These are phyloP conservation scores for Globisporangium carolinianum DNA, from an alignment of 352 stramenopile genomes.

Conservation along the genomic window DNA sequence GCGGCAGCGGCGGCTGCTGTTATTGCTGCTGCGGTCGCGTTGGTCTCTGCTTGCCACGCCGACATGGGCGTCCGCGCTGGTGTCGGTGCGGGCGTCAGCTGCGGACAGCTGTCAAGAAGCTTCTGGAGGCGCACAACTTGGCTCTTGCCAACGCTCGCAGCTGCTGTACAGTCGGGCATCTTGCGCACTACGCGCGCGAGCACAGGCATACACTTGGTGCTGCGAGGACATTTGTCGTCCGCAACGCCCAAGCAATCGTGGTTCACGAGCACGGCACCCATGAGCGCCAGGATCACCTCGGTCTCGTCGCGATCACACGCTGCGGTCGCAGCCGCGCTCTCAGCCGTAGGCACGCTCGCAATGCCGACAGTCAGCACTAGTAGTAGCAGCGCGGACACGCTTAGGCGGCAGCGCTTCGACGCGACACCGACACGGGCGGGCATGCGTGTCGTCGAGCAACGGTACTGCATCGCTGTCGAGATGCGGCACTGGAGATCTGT, in stretches of 20 bases:
- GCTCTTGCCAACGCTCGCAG: background rate
- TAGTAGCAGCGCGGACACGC: background rate
- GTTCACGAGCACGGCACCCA: conserved; percentile 6
- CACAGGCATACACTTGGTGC: background rate
- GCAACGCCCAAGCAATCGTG: conserved; percentile 3
- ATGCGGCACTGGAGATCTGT: too few relatives aligned
- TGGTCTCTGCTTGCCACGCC: background rate
- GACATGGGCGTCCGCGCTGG: background rate
- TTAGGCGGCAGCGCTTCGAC: background rate
- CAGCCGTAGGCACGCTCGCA: background rate
- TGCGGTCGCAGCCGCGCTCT: background rate
- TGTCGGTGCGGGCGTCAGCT: background rate
- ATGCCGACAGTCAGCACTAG: background rate
- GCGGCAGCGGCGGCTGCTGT: background rate
- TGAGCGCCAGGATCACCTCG: conserved; percentile 4
- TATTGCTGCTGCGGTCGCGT: background rate
- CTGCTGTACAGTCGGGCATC: conserved; percentile 7
- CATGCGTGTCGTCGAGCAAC: too few relatives aligned
- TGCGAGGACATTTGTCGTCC: conserved; percentile 5
- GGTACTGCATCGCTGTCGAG: too few relatives aligned
- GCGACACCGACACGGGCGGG: too few relatives aligned
- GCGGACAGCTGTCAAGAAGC: conserved; percentile 1
- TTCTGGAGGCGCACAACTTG: background rate
- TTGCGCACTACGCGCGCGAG: conserved; percentile 5
- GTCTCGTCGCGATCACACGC: conserved; percentile 3